Evolutionary conservation across 108 stramenopile species (phyloP).

Genomic region (Cyclotella sp.): DNA sequence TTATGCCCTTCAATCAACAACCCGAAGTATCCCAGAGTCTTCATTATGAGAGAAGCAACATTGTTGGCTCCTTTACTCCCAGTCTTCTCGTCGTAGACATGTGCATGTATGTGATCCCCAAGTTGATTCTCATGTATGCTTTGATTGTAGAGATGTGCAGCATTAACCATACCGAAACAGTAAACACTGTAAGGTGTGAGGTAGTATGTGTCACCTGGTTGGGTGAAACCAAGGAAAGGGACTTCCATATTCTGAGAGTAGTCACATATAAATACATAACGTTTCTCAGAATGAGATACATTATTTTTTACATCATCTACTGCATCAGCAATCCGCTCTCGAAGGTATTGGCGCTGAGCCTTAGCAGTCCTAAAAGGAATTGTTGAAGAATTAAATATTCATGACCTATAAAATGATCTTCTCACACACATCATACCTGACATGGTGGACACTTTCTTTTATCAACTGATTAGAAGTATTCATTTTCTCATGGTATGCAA

Average conservation of each 20-base stretch:
- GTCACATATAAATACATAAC: background rate
- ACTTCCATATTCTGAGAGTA: slow-evolving; percentile 2
- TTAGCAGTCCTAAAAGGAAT: too few relatives aligned
- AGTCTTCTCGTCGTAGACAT: background rate
- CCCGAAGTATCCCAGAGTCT: background rate
- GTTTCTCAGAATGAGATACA: too few relatives aligned
- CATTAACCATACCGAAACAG: background rate
- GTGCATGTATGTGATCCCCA: background rate
- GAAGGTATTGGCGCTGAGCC: too few relatives aligned
- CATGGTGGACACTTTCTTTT: too few relatives aligned
- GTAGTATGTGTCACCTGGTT: slow-evolving; percentile 1
- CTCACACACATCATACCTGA: too few relatives aligned
- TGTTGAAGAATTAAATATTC: too few relatives aligned
- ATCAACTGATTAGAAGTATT: too few relatives aligned
- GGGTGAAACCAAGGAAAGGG: background rate
- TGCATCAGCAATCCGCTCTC: too few relatives aligned
- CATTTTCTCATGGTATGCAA: too few relatives aligned
- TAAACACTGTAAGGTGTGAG: background rate
- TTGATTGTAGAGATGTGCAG: background rate
- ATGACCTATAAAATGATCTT: too few relatives aligned
- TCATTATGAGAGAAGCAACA: background rate
- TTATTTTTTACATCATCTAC: too few relatives aligned
- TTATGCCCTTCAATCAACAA: background rate
- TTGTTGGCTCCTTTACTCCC: background rate
- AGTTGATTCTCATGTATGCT: background rate